Evolutionary conservation across 73 alveolate genomes (phyloP), one percentile per base, ranked within the genome.

Genomic region (Symbiodinium pilosum): DNA sequence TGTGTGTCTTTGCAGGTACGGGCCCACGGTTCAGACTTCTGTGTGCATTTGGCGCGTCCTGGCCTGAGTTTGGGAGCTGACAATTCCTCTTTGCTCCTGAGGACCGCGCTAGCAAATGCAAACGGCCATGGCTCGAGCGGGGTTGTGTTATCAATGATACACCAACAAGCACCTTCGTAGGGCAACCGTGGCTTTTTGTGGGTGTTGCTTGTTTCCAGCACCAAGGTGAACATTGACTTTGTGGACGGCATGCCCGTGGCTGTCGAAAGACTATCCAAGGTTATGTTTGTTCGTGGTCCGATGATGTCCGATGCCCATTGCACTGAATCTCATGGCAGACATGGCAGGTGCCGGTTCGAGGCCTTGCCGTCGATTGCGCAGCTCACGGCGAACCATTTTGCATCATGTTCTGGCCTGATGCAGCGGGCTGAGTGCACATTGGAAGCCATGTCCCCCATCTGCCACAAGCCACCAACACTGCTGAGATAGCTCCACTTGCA

Each of bases 351-450:
- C 94, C 84, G n/a, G 94, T 87, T 36, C 52, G 56, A 47, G 94
- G 94, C 84, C 40, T 87, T 14, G 85, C 94, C 41, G 69, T 87
- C 34, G 94, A 87, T 84, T 87, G 94, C 26, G 94, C 94, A 56
- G 94, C 94, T 12, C 94, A 87, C n/a, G 94, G 94, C 18, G 94
- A 87, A 47, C 94, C 94, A 47, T 87, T 87, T n/a, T 87, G 94
- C 86, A 87, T 87, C 54, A 59, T 87, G 24, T 87, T 87, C 36
- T 87, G 94, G 94, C 94, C 94, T 34, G 84, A 87, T 39, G 94
- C 43, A 41, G 12, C 1, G 40, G 43, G 75, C 92, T n/a, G 59
- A 47, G 6, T 6, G 6, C 21, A 47, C 59, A 14, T 47, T 47
- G 59, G 6, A 14, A 47, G 59, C 59, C 59, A 14, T 47, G 59